Percentiles rank a stretch among this genome's conserved stretches.
Evolutionary conservation across 768 basidiomycete species (phyloP).

Genomic region (Leucocoprinus sp.): DNA sequence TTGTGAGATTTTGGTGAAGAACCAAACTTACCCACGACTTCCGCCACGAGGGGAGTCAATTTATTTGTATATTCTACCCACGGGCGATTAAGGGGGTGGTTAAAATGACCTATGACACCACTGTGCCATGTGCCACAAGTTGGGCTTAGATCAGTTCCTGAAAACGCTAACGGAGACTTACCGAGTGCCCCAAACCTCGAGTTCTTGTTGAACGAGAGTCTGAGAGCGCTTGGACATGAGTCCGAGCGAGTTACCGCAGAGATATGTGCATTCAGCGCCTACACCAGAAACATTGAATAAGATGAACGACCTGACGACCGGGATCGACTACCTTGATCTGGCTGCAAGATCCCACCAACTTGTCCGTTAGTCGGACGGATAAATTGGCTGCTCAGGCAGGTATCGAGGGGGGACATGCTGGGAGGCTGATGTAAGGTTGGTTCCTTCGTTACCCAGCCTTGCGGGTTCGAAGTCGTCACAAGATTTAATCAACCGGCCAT

Average conservation of each 20-base stretch:
- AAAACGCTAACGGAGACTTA: constrained; percentile 21
- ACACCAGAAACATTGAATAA: constrained; percentile 13
- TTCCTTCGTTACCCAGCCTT: neutral
- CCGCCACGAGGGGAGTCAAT: constrained; percentile 67
- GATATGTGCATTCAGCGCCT: constrained; percentile 63
- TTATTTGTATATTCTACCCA: constrained; percentile 77
- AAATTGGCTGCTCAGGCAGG: constrained; percentile 45
- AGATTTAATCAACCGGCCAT: constrained; percentile 8
- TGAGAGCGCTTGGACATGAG: constrained; percentile 68
- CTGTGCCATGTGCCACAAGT: constrained; percentile 30
- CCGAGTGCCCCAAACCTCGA: constrained; percentile 75
- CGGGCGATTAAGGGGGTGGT: constrained; percentile 74
- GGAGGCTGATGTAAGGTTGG: constrained; percentile 2
- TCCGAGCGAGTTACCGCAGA: constrained; percentile 95
- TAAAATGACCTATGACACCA: constrained; percentile 83
- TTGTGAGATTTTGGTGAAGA: constrained; percentile 7
- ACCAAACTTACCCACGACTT: constrained; percentile 63
- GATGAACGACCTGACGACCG: constrained; percentile 9
- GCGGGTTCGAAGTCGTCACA: constrained; percentile 7
- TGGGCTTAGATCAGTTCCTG: constrained; percentile 4
- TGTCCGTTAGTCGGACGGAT: constrained; percentile 45
- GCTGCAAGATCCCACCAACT: constrained; percentile 32
- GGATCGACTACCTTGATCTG: constrained; percentile 27
- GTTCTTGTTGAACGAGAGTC: constrained; percentile 70
- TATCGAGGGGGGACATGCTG: constrained; percentile 19